phyloP scores from a whole-genome alignment of 805 yeast genomes.

The Starmerella kuoi region DNA sequence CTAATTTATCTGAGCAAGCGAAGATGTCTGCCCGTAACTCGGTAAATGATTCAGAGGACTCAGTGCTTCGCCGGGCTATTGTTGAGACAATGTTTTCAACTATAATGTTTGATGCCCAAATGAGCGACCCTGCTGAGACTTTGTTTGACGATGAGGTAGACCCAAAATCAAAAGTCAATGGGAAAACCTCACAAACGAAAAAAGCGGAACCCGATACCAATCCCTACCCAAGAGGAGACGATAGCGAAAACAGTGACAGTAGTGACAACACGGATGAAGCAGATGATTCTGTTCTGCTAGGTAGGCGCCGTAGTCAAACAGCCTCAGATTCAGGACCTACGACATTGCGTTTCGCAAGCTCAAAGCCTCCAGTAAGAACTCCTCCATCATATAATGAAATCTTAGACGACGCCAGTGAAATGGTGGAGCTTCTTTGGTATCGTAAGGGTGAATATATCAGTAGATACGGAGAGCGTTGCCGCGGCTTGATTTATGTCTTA shows the following conservation, averaged over 20 bases:
- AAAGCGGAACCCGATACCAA: background rate
- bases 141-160: background rate
- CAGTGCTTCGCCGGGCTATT: slow-evolving; percentile 18
- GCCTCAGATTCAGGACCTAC: background rate
- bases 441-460: slow-evolving; percentile 46
- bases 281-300: background rate
- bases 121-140: background rate
- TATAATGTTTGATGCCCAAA: slow-evolving; percentile 17
- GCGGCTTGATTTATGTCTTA: slow-evolving; percentile 70
- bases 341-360: background rate
- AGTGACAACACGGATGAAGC: background rate
- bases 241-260: background rate
- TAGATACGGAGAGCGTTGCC: slow-evolving; percentile 50
- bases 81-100: slow-evolving; percentile 21
- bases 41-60: slow-evolving; percentile 17
- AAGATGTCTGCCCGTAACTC: slow-evolving; percentile 25
- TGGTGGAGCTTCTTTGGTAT: slow-evolving; percentile 43
- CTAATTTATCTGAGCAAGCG: slow-evolving; percentile 2
- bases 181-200: background rate
- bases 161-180: background rate
- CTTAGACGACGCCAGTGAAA: slow-evolving; percentile 33
- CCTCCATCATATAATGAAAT: slow-evolving; percentile 32
- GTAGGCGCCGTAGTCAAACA: background rate
- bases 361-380: slow-evolving; percentile 23
- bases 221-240: background rate